phyloP scores from a whole-genome alignment of 2,329 filamentous ascomycete species.

The Sordariomycetes sp. region DNA sequence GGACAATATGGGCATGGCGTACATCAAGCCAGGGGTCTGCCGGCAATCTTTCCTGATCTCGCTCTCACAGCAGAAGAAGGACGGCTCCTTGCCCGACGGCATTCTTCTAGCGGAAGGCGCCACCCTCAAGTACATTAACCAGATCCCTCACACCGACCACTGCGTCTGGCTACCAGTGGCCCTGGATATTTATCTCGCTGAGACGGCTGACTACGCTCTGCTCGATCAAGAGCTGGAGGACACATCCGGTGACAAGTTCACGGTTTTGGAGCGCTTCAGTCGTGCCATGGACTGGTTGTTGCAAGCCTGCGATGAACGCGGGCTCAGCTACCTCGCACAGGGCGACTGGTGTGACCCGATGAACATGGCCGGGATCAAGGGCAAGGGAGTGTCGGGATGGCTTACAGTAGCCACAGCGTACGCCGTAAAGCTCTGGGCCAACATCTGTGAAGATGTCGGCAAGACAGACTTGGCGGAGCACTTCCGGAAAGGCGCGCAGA shows the following conservation, averaged over 20 bases:
- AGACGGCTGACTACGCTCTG: constrained; percentile 43
- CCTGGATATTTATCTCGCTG: constrained; percentile 43
- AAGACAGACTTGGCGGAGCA: constrained; percentile 27
- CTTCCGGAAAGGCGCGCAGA: constrained; percentile 33
- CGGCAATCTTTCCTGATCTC: constrained; percentile 38
- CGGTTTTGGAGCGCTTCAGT: constrained; percentile 44
- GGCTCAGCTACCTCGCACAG: constrained; percentile 47
- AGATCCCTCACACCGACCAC: constrained; percentile 51
- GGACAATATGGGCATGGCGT: constrained; percentile 53
- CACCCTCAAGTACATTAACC: constrained; percentile 52
- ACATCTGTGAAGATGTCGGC: constrained; percentile 36
- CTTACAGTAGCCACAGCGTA: constrained; percentile 46
- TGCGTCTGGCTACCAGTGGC: constrained; percentile 49
- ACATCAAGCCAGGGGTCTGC: constrained; percentile 39
- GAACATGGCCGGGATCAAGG: constrained; percentile 54
- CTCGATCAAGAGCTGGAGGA: constrained; percentile 33
- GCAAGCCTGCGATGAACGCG: constrained; percentile 37
- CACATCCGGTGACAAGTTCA: constrained; percentile 32
- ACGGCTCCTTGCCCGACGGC: constrained; percentile 49
- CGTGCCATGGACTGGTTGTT: constrained; percentile 51
- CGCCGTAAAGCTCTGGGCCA: constrained; percentile 42
- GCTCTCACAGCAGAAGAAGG: constrained; percentile 42
- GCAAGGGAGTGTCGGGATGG: constrained; percentile 48
- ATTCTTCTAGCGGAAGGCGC: constrained; percentile 43
- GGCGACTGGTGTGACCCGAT: constrained; percentile 54